These are phyloP conservation scores for Solanum neorickii DNA, from an alignment of 257 asterid species.

Conservation along the genomic window DNA sequence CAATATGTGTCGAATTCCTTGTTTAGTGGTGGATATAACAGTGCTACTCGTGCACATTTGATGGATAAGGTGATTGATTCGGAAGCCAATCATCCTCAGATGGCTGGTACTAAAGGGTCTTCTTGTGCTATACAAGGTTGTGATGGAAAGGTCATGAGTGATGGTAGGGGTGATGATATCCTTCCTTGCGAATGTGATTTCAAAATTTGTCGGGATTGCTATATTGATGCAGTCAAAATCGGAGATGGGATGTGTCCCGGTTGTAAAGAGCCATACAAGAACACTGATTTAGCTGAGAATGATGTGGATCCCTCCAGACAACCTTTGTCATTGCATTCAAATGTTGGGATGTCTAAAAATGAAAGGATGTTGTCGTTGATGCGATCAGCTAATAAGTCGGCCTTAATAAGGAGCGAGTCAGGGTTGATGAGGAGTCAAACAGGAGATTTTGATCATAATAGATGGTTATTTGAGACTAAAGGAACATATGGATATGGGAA, in stretches of 20 bases:
- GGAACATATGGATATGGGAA: constrained; percentile 94
- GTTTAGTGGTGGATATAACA: constrained; percentile 81
- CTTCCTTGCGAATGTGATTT: constrained; percentile 87
- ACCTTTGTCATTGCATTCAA: constrained; percentile 50
- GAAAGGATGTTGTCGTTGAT: constrained; percentile 70
- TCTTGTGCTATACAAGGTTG: constrained; percentile 75
- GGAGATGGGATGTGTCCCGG: constrained; percentile 89
- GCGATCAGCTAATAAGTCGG: constrained; percentile 58
- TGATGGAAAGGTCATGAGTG: constrained; percentile 83
- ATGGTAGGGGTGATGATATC: constrained; percentile 70
- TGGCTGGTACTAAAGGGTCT: constrained; percentile 86
- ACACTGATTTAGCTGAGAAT: constrained; percentile 35
- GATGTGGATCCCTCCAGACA: constrained; percentile 28
- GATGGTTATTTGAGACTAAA: constrained; percentile 78
- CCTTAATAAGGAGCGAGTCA: constrained; percentile 46
- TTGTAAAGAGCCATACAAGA: constrained; percentile 74
- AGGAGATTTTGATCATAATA: constrained; percentile 73
- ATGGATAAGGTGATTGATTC: constrained; percentile 97
- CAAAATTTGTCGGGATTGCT: constrained; percentile 82
- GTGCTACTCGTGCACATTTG: constrained; percentile 80
- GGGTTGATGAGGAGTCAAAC: constrained; percentile 67
- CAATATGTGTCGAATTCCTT: constrained; percentile 78
- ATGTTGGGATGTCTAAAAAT: constrained; percentile 56
- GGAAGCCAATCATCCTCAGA: constrained; percentile 76
- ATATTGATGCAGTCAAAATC: constrained; percentile 51